Evolutionary conservation across 805 yeast species (phyloP), one percentile per base, ranked within the genome.

Genomic region (Metschnikowia noctiluminum): DNA sequence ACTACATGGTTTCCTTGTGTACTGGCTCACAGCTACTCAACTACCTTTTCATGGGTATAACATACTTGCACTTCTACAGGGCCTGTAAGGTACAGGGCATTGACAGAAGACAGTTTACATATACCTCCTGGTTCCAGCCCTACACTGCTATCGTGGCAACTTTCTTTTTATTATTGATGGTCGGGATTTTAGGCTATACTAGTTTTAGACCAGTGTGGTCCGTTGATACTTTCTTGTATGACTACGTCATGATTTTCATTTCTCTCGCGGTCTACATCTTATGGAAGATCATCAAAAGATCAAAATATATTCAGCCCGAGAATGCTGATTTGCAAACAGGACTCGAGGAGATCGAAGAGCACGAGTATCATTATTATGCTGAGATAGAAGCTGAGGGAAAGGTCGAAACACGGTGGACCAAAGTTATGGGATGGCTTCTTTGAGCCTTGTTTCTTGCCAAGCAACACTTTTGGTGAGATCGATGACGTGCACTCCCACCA

Each of bases 181-280:
- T 48, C 74, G 87, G 87, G 60, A 79, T 57, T 65, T 80, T 63
- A 67, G 96, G 96, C 6, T 89, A 86, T 68, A 68, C 77, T 2
- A 87, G 83, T 1, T 87, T 89, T 65, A 63, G 83, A 40, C 82
- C 83, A 12, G 88, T 69, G 46, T 88, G 92, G 90, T 63, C 73
- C 15, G 74, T 76, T 15, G 73, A 81, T 49, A 68, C 73, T 8
- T 89, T 89, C 66, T 70, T 87, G 56, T 86, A 81, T 66, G 78
- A 79, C 59, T 89, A 89, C 60, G 70, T 89, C 50, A 84, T 86
- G 84, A 75, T 88, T 11, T 87, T 87, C 50, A 65, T 73, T 15
- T 54, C 64, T 6, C 45, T 65, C 37, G 70, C 60, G 6, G 62
- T 66, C n/a, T 68, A 53, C 53, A 46, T 61, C 16, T 52, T 63